Conservation (phyloP, 2,329 filamentous ascomycete species). For the Microcyclospora tardicrescens region DNA sequence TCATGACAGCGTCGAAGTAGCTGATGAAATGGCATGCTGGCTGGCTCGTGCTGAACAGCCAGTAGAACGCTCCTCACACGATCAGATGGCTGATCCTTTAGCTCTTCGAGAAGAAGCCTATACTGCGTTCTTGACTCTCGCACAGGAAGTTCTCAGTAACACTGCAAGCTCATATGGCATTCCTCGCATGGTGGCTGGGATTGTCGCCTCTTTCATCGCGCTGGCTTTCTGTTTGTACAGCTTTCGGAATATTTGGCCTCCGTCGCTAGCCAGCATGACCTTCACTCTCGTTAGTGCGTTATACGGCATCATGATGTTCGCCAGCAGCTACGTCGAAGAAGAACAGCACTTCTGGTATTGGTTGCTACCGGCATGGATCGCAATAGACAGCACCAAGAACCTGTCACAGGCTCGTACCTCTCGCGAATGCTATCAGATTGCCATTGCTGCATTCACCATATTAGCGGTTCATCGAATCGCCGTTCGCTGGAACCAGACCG, state of each 20-base stretch:
- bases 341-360: conserved; percentile 99
- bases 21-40: conserved; percentile 14
- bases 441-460: conserved; percentile 22
- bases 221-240: conserved; percentile 25
- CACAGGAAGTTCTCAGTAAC: conserved; percentile 70
- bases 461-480: conserved; percentile 53
- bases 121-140: conserved; percentile 50
- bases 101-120: not conserved
- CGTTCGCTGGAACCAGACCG: conserved; percentile 88
- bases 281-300: conserved; percentile 25
- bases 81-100: not conserved
- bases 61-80: not conserved
- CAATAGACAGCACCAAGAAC: conserved; percentile 18
- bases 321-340: conserved; percentile 93
- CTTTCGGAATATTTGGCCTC: conserved; percentile 18
- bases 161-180: conserved; percentile 90
- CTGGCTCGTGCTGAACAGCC: not conserved
- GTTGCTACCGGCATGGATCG: conserved; percentile 57
- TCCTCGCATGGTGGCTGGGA: conserved; percentile 41
- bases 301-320: conserved; percentile 90
- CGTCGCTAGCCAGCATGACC: conserved; percentile 34
- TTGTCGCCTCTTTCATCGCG: conserved; percentile 29
- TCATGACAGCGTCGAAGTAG: not conserved
- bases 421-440: conserved; percentile 1
- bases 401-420: conserved; percentile 1